These are phyloP conservation scores for Dryas alaskensis DNA, from an alignment of 306 rosid species.

Conservation along the genomic window DNA sequence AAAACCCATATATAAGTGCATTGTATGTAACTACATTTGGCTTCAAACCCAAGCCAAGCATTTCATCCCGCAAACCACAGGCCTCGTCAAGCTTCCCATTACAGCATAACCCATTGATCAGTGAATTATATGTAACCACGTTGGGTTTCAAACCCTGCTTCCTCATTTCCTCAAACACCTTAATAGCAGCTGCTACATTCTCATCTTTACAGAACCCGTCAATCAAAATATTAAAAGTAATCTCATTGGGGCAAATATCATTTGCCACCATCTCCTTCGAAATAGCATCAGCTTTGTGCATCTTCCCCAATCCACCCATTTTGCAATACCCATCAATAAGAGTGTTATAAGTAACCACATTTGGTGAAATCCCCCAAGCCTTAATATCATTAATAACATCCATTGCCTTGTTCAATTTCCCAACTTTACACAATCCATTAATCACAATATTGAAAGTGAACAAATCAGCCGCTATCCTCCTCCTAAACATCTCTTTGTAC, in stretches of 20 bases:
- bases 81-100: slow-evolving; percentile 63
- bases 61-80: slow-evolving; percentile 50
- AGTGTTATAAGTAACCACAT: slow-evolving; percentile 67
- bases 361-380: slow-evolving; percentile 65
- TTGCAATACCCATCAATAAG: slow-evolving; percentile 72
- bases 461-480: slow-evolving; percentile 57
- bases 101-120: slow-evolving; percentile 67
- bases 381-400: slow-evolving; percentile 74
- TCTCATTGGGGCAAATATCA: slow-evolving; percentile 49
- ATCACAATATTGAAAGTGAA: slow-evolving; percentile 43
- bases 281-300: slow-evolving; percentile 78
- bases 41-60: slow-evolving; percentile 52
- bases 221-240: slow-evolving; percentile 66
- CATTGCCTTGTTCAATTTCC: slow-evolving; percentile 74
- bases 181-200: slow-evolving; percentile 50
- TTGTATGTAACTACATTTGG: slow-evolving; percentile 66
- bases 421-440: slow-evolving; percentile 80
- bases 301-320: slow-evolving; percentile 64
- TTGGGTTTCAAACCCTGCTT: slow-evolving; percentile 63
- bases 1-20: slow-evolving; percentile 65
- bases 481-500: slow-evolving; percentile 69
- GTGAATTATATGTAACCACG: slow-evolving; percentile 57
- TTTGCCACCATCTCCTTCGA: slow-evolving; percentile 72
- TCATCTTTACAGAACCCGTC: slow-evolving; percentile 85
- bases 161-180: slow-evolving; percentile 69